A percentile compares a stretch with the other conserved stretches of the same genome.
Conservation (phyloP, 805 yeast species). For the Lachancea dasiensis region DNA sequence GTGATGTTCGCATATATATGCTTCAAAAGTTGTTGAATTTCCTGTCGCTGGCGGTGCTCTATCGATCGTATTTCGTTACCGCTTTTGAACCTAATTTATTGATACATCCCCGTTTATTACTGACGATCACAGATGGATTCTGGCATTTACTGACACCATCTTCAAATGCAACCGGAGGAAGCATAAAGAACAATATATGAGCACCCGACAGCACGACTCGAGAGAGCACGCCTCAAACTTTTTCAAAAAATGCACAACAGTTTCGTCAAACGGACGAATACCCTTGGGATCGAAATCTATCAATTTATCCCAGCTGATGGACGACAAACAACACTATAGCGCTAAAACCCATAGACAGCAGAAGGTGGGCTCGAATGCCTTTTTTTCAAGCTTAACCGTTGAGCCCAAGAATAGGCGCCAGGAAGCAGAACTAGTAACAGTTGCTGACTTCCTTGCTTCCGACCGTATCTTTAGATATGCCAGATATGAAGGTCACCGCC, state of each 20-base stretch:
- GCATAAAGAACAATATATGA: too few relatives aligned
- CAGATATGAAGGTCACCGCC: not conserved
- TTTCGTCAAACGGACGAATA: not conserved
- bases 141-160: too few relatives aligned
- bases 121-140: too few relatives aligned
- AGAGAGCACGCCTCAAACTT: conserved; percentile 5
- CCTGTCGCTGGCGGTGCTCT: too few relatives aligned
- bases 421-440: not conserved
- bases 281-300: conserved; percentile 6
- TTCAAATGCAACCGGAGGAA: too few relatives aligned
- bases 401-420: not conserved
- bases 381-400: not conserved
- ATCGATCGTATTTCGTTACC: too few relatives aligned
- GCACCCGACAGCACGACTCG: not conserved
- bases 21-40: too few relatives aligned
- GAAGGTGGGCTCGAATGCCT: not conserved
- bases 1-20: too few relatives aligned
- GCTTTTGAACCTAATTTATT: too few relatives aligned
- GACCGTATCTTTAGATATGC: not conserved
- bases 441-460: not conserved
- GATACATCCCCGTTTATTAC: too few relatives aligned
- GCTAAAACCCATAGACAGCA: not conserved
- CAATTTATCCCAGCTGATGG: conserved; percentile 6
- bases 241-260: not conserved
- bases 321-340: not conserved